Evolutionary conservation across 2,329 filamentous ascomycete genomes (phyloP), one percentile per base, ranked within the genome.

Genomic region (Pseudocercospora fuligena): DNA sequence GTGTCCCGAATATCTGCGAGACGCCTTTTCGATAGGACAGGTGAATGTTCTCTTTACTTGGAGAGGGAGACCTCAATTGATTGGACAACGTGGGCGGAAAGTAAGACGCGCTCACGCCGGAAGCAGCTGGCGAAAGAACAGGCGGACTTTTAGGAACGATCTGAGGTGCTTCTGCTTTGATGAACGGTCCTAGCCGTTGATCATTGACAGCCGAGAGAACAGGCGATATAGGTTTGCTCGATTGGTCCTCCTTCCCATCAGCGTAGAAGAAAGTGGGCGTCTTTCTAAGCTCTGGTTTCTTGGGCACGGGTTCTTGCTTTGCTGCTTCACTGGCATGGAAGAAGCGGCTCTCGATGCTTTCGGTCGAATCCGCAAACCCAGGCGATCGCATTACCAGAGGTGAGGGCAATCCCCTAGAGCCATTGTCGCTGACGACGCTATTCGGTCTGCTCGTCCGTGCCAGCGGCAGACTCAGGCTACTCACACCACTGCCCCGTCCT

Each of bases 241-340:
- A 63, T 19, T 78, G 75, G 53, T 82, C 81, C 67, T 81, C 74
- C 56, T 84, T 82, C 21, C 84, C 79, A 70, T 84, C 84, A 5
- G 83, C 83, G 71, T 86, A 84, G 69, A 85, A 82, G 75, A 86
- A 86, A 1, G 78, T 77, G 4, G 82, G 76, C 43, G 79, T 76
- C 71, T 85, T 86, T 77, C 80, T 82, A 25, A 70, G 69, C 67
- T 69, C 76, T 46, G 77, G 77, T 65, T 78, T 78, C 66, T 78
- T 78, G 16, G 75, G 68, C 59, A 69, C 64, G 25, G 71, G 62
- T 57, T 75, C 67, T 65, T 74, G 60, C 75, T 73, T 60, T 73
- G 77, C 78, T 46, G 86, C 91, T 72, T 97, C 92, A 77, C 89
- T 92, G 29, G 94, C 95, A 77, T 96, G 94, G 78, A 99, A 97